Evolutionary conservation across 2,329 filamentous ascomycete genomes (phyloP).

Genomic region (Aquanectria penicillioides): DNA sequence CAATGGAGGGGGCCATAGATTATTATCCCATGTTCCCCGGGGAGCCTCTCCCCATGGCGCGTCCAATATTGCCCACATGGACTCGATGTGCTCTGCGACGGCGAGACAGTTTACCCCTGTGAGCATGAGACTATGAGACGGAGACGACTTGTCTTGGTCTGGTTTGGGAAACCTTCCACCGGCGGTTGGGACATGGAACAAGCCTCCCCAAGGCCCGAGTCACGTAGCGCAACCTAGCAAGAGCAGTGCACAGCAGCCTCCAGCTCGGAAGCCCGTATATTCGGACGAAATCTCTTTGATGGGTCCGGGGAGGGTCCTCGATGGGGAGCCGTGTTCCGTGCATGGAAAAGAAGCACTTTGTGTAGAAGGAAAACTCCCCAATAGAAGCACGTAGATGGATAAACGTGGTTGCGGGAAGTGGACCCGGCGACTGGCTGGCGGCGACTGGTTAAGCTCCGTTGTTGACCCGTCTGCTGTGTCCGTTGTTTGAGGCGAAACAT

Average conservation of each 20-base stretch:
- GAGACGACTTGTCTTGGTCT: not conserved
- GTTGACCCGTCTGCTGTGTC: too few relatives aligned
- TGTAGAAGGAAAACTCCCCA: slow-evolving; percentile 10
- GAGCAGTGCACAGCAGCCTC: not conserved
- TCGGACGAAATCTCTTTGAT: not conserved
- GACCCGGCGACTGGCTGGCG: not conserved
- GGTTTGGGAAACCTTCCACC: too few relatives aligned
- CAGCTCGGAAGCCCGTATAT: not conserved
- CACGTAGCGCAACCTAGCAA: not conserved
- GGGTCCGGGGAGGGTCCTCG: slow-evolving; percentile 1
- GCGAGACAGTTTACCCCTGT: too few relatives aligned
- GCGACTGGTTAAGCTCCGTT: too few relatives aligned
- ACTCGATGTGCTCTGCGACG: not conserved
- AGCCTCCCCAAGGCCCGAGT: not conserved
- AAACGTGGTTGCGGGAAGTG: slow-evolving; percentile 31
- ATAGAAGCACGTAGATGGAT: slow-evolving; percentile 16
- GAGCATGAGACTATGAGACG: not conserved
- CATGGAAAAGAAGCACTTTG: not conserved
- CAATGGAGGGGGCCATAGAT: not conserved
- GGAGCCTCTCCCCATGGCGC: not conserved
- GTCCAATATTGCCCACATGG: slow-evolving; percentile 1
- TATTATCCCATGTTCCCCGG: not conserved
- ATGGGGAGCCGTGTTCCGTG: slow-evolving; percentile 7
- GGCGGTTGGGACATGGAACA: too few relatives aligned
- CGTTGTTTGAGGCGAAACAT: too few relatives aligned